A percentile compares a stretch with the other conserved stretches of the same genome.
Conservation (phyloP, 1,284 basidiomycete species). For the Heliocybe sulcata region DNA sequence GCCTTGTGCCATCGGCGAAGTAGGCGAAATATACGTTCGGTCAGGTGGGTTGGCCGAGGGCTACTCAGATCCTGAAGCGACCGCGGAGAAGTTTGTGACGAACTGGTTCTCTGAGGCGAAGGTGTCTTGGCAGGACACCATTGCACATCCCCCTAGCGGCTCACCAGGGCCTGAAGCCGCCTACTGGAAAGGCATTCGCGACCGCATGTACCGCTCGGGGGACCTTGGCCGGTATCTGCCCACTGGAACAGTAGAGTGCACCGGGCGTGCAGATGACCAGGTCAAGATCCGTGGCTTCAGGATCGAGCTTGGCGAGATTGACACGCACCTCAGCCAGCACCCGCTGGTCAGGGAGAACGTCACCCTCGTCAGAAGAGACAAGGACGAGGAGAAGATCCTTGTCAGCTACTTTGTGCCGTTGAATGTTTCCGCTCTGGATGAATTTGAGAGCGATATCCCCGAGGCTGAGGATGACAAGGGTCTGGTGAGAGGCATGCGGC, state of each 20-base stretch:
- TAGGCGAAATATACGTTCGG: slow-evolving; percentile 98
- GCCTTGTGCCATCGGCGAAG: slow-evolving; percentile 92
- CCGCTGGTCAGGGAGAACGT: slow-evolving; percentile 95
- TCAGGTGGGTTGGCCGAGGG: slow-evolving; percentile 96
- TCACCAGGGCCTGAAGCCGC: slow-evolving; percentile 62
- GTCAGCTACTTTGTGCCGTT: slow-evolving; percentile 98
- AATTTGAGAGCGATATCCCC: slow-evolving; percentile 65
- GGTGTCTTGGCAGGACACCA: slow-evolving; percentile 59
- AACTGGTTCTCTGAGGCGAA: slow-evolving; percentile 81
- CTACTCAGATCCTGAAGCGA: slow-evolving; percentile 84
- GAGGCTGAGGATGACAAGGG: slow-evolving; percentile 56
- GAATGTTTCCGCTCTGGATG: slow-evolving; percentile 63
- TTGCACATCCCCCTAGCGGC: slow-evolving; percentile 51
- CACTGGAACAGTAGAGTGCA: slow-evolving; percentile 94
- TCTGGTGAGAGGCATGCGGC: slow-evolving; percentile 67
- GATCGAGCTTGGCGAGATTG: slow-evolving; percentile 98
- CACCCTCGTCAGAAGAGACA: slow-evolving; percentile 93
- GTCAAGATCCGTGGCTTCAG: slow-evolving; percentile 99
- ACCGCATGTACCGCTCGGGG: slow-evolving; percentile 97
- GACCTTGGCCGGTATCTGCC: slow-evolving; percentile 95
- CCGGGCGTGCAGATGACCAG: slow-evolving; percentile 96
- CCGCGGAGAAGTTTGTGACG: slow-evolving; percentile 83
- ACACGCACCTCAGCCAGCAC: slow-evolving; percentile 93
- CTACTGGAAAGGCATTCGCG: slow-evolving; percentile 96
- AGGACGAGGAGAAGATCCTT: slow-evolving; percentile 99